Percentiles rank a stretch among this genome's conserved stretches.
phyloP scores from a whole-genome alignment of 352 stramenopile species.

The Globisporangium irregulare region DNA sequence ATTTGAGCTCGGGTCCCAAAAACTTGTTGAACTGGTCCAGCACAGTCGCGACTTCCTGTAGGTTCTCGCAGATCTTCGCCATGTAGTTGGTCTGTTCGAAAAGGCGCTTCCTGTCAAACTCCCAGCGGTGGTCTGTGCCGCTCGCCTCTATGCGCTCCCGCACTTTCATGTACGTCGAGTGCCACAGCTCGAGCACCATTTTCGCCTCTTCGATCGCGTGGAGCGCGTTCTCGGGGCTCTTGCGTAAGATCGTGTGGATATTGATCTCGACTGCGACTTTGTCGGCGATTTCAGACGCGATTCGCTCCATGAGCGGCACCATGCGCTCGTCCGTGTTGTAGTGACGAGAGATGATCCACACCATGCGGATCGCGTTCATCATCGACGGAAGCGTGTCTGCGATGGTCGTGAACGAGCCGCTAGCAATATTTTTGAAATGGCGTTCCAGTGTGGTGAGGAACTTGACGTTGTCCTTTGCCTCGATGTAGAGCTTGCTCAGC shows the following conservation, averaged over 20 bases:
- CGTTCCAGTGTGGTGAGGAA: constrained; percentile 95
- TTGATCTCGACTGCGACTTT: constrained; percentile 92
- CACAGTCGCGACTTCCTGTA: constrained; percentile 91
- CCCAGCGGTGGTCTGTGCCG: constrained; percentile 93
- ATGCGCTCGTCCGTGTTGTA: constrained; percentile 98
- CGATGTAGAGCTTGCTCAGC: constrained; percentile 93
- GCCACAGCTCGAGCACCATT: constrained; percentile 92
- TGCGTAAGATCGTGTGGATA: constrained; percentile 87
- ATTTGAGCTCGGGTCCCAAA: constrained; percentile 93
- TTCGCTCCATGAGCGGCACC: constrained; percentile 95
- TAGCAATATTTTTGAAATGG: constrained; percentile 95
- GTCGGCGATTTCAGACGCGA: constrained; percentile 92
- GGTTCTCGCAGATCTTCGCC: constrained; percentile 93
- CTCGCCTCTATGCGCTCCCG: constrained; percentile 93
- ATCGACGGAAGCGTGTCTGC: constrained; percentile 93
- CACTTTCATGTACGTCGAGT: constrained; percentile 94
- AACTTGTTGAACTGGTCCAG: constrained; percentile 97
- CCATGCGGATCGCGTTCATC: constrained; percentile 97
- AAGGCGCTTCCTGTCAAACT: constrained; percentile 93
- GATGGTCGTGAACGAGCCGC: constrained; percentile 89
- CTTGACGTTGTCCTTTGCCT: constrained; percentile 96
- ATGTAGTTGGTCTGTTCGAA: constrained; percentile 98
- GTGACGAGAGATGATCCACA: constrained; percentile 97
- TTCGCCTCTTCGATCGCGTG: constrained; percentile 88
- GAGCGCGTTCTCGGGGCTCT: constrained; percentile 69